A percentile compares a stretch with the other conserved stretches of the same genome.
Conservation (phyloP, 2,329 filamentous ascomycete species). For the Xylariaceae sp. region DNA sequence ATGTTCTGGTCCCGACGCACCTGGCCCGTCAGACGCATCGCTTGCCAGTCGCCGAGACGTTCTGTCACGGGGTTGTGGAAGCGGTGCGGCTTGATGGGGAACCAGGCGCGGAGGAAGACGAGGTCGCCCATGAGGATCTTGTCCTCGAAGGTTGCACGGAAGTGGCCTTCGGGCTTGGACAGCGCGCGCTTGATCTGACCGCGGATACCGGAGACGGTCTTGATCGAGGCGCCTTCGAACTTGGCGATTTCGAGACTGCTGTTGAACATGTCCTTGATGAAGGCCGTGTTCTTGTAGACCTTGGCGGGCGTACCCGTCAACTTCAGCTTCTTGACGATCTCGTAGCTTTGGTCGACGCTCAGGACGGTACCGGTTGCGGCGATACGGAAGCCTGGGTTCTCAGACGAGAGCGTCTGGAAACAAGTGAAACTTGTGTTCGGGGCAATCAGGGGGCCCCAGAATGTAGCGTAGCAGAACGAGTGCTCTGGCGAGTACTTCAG, state of each 20-base stretch:
- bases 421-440: conserved; percentile 95
- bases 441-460: conserved; percentile 90
- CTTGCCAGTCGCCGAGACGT: conserved; percentile 77
- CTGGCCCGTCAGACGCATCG: conserved; percentile 91
- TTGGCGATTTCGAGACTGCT: conserved; percentile 91
- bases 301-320: conserved; percentile 78
- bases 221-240: conserved; percentile 93
- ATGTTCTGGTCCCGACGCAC: conserved; percentile 73
- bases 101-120: conserved; percentile 94
- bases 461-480: conserved; percentile 96
- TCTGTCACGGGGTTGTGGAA: conserved; percentile 98
- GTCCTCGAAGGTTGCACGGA: conserved; percentile 96
- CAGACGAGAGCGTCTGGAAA: conserved; percentile 80
- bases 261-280: conserved; percentile 96
- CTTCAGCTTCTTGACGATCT: conserved; percentile 99
- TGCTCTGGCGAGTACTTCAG: conserved; percentile 98
- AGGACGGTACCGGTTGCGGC: conserved; percentile 91
- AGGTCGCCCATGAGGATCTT: conserved; percentile 97
- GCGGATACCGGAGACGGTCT: conserved; percentile 90
- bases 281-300: conserved; percentile 81
- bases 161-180: conserved; percentile 88
- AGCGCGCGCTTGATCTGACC: conserved; percentile 97
- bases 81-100: conserved; percentile 86
- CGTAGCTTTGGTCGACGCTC: conserved; percentile 88
- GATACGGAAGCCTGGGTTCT: conserved; percentile 85